phyloP scores from a whole-genome alignment of 108 stramenopile species.

The Chaetoceros muelleri region DNA sequence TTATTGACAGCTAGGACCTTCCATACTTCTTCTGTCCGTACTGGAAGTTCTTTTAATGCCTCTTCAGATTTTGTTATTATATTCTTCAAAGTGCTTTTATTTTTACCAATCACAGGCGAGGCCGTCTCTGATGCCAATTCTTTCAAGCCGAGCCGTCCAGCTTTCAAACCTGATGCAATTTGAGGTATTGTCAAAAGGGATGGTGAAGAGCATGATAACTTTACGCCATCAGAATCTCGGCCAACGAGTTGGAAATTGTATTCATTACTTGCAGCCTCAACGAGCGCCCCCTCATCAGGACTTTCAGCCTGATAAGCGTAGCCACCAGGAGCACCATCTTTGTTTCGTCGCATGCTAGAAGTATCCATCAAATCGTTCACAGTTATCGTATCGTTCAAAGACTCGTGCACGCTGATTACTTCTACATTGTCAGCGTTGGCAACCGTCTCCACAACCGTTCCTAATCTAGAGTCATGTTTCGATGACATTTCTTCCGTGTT shows the following conservation, averaged over 20 bases:
- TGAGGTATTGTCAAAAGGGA: slow-evolving; percentile 39
- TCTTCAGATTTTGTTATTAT: neutral
- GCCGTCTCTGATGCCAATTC: slow-evolving; percentile 44
- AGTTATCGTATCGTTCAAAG: too few relatives aligned
- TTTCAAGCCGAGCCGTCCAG: slow-evolving; percentile 31
- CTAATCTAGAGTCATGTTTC: neutral
- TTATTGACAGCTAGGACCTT: slow-evolving; percentile 84
- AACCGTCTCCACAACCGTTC: neutral
- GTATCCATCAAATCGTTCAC: neutral
- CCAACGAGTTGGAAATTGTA: slow-evolving; percentile 78
- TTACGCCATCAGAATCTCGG: slow-evolving; percentile 60
- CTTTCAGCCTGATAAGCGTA: slow-evolving; percentile 84
- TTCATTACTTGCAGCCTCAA: slow-evolving; percentile 58
- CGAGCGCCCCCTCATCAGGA: slow-evolving; percentile 88
- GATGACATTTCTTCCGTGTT: neutral
- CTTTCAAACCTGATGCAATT: slow-evolving; percentile 37
- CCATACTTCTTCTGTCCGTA: slow-evolving; percentile 45
- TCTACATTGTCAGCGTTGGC: neutral
- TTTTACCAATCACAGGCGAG: neutral
- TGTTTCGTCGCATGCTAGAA: neutral
- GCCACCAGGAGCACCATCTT: slow-evolving; percentile 71
- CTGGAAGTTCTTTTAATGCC: neutral
- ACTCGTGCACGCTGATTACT: neutral
- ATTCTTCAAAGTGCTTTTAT: neutral
- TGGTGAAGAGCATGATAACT: slow-evolving; percentile 45